Evolutionary conservation across 768 basidiomycete genomes (phyloP), one percentile per base, ranked within the genome.

Genomic region (Leccinum variicolor): DNA sequence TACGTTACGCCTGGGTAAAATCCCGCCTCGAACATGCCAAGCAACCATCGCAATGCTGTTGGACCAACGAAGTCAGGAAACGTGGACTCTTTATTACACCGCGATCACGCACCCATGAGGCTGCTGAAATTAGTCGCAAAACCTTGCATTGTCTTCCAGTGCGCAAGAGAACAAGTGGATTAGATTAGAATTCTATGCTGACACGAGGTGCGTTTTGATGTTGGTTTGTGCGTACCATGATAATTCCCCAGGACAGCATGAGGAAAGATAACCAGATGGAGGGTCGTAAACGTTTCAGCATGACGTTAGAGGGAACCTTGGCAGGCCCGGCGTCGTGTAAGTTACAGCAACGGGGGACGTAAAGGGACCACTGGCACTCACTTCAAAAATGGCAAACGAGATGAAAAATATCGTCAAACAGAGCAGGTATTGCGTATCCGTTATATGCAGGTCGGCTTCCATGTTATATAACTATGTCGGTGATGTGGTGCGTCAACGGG

Each of bases 171-270:
- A 46, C 6, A 25, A 53, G 57, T 68, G n/a, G 7, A 25, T 55
- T 25, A 23, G 29, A 26, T 46, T 46, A 23, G 3, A 23, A 46
- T 25, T 46, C 23, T 25, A 46, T 23, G 21, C 45, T 46, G 23
- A 46, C 10, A 10, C 8, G 7, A 43, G 36, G n/a, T 39, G n/a
- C 9, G 5, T 45, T 21, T 10, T n/a, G 13, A 23, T 23, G 23
- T 23, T 23, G 13, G 7, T 45, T 31, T 7, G 25, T 4, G 50
- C 50, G 52, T 56, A 87, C 87, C 88, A 90, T 90, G 77, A 84
- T 84, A 31, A 90, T 62, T 2, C 88, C 89, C 87, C 89, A 90
- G 14, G 82, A 62, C 3, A 89, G 59, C 89, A 92, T 91, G 53
- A 90, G 76, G 28, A 79, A 59, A 6, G 87, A 87, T 5, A 92